These are phyloP conservation scores for Trypanosoma congolense DNA, from an alignment of 208 protist genomes.

Conservation along the genomic window DNA sequence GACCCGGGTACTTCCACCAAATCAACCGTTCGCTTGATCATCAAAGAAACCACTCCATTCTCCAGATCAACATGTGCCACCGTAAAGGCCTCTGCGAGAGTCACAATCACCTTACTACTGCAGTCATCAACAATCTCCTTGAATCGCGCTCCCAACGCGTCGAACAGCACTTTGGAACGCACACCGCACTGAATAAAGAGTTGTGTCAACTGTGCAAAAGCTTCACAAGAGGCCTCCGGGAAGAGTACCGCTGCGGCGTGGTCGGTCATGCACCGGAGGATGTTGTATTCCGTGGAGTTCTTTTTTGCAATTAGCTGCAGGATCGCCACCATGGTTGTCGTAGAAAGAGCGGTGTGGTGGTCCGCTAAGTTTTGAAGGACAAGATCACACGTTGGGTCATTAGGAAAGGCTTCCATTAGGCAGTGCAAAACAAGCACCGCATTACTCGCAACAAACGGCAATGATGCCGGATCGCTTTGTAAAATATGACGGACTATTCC, in stretches of 20 bases:
- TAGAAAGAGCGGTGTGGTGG: constrained; percentile 35
- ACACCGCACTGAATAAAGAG: constrained; percentile 66
- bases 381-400: constrained; percentile 46
- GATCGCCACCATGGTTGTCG: constrained; percentile 45
- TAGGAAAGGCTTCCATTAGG: constrained; percentile 67
- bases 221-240: constrained; percentile 29
- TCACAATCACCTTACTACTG: constrained; percentile 29
- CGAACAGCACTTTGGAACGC: constrained; percentile 46
- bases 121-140: constrained; percentile 25
- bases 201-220: constrained; percentile 43
- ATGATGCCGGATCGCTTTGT: constrained; percentile 57
- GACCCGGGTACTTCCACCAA: constrained; percentile 12
- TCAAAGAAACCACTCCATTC: constrained; percentile 22
- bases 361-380: constrained; percentile 61
- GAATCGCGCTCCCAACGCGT: constrained; percentile 29
- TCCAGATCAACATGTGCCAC: constrained; percentile 54
- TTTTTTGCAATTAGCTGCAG: constrained; percentile 54
- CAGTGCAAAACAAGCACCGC: constrained; percentile 52
- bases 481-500: constrained; percentile 57
- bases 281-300: constrained; percentile 45
- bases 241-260: constrained; percentile 44
- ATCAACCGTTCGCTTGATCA: constrained; percentile 26
- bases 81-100: constrained; percentile 40
- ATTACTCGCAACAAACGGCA: constrained; percentile 44
- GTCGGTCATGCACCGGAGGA: constrained; percentile 48